Base-by-base conservation (phyloP, 2,329 filamentous ascomycete genomes). In the Sporothrix variecibatus region DNA sequence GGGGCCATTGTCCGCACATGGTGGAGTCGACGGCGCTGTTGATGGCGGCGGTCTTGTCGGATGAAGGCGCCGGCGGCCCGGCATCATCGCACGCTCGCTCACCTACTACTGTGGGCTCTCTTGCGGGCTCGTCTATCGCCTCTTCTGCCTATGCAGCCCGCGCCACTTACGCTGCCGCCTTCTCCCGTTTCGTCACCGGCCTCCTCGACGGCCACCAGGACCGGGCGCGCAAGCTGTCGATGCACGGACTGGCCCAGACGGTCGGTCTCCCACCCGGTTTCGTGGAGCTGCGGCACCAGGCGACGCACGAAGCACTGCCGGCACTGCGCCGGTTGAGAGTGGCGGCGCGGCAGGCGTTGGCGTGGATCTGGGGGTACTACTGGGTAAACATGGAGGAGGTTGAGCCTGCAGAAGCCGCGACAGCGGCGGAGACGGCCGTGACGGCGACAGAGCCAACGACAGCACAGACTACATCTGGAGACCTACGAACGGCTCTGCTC, bases 361-460 rank as follows among this genome's bases (percentile, higher is more conserved):
- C 86, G 62, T 98, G 95, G 95, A 90, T 98, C 71, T 97, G 94
- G 93, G 87, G 91, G 72, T 93, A 93, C 81, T 98, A 97, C 84
- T 98, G 95, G 95, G 83, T 82, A 78, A 83, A 87, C 60, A 80
- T 90, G 26, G 73, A 68, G 6, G 76, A 23, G 3, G 65, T 23
- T 11, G 75, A 53, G 5, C 74, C 53, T 17, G 75, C 64, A 9
- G 51, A 75, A 20, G 75, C 17, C 5, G 73, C 31, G 73, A 72
- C 31, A 3, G 53, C 40, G 31, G 72, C 31, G 38, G 71, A 5
- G 34, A 28, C 72, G 38, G 60, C 34, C 17, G 11, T 3, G 58
- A 15, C 4, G 75, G 74, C 2, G 72, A 64, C 20, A 49, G 49
- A n/a, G 75, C 62, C 6, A 56, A 62, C 2, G 74, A 71, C 31